Percentiles rank a stretch among this genome's conserved stretches.
These are phyloP conservation scores for Hyaloscypha hepaticicola DNA, from an alignment of 495 filamentous ascomycete genomes.

Conservation along the genomic window DNA sequence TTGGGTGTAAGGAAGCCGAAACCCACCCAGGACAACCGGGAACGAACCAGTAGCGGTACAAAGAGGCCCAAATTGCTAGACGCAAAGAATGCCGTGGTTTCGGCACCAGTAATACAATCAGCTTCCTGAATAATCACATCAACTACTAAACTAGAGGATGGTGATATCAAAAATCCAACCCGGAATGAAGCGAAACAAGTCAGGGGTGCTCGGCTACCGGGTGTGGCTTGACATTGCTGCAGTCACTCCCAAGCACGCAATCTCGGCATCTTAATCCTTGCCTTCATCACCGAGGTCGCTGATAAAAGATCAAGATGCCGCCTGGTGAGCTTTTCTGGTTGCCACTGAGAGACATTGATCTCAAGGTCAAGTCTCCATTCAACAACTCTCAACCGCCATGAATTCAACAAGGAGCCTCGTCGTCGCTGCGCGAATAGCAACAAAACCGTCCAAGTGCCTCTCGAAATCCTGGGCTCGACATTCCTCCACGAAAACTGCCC, in stretches of 20 bases:
- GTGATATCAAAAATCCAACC: no score
- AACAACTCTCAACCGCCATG: slow-evolving; percentile 15
- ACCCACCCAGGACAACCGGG: no score
- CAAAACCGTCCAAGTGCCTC: slow-evolving; percentile 4
- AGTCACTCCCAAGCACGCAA: slow-evolving; percentile 22
- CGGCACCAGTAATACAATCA: no score
- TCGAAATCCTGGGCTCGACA: slow-evolving; percentile 11
- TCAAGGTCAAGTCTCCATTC: slow-evolving; percentile 6
- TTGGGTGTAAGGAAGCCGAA: no score
- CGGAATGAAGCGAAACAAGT: no score
- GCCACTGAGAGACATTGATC: not conserved
- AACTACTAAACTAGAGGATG: no score
- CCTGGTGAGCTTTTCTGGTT: not conserved
- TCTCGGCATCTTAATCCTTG: not conserved
- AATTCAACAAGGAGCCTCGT: slow-evolving; percentile 21
- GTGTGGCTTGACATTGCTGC: not conserved
- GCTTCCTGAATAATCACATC: no score
- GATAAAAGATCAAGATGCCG: slow-evolving; percentile 13
- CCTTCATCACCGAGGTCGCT: not conserved
- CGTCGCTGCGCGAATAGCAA: slow-evolving; percentile 19
- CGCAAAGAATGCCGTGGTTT: no score
- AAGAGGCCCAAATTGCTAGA: no score
- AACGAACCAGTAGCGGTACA: no score
- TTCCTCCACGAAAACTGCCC: slow-evolving; percentile 2
- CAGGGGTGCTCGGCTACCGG: not conserved